Evolutionary conservation across 2,329 filamentous ascomycete genomes (phyloP), one percentile per base, ranked within the genome.

Genomic region (Aspergillus sp.): DNA sequence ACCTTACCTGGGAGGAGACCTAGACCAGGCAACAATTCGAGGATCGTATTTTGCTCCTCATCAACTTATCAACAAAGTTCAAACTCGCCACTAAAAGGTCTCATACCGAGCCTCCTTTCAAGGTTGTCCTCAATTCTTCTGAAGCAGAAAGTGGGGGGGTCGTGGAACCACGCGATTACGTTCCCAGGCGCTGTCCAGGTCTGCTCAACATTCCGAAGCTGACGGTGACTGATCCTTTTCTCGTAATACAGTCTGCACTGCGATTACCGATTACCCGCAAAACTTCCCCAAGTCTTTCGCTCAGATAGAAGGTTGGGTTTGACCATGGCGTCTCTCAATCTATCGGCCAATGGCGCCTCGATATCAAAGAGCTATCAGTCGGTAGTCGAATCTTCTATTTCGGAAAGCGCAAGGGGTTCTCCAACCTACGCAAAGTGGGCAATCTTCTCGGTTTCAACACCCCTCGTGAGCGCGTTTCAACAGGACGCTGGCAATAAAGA

Each of bases 341-440:
- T 91, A 55, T 93, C 90, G 62, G 86, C 85, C 72, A 90, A 92
- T 74, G 90, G 90, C 12, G 87, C 88, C 63, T 91, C 87, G 59
- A 97, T 98, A 70, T 74, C 76, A 68, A 90, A 89, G 79, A 91
- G 88, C 79, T 89, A 90, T 73, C 82, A 88, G 70, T 83, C 84
- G 52, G 81, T 91, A 51, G 80, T 90, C 69, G 84, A 88, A 72
- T 79, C 84, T 53, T 75, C 84, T 50, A 73, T 80, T 57, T 81
- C 86, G 15, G 80, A 83, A 60, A 83, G 83, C 14, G 70, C 83
- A 57, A 81, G 84, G 9, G 82, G 81, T 71, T 96, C 93, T 48
- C 84, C 90, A 40, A 96, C 92, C 48, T 90, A 90, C 71, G 92
- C 86, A 62, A 90, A 93, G 80, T 99, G 95, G 95, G 93, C 91